Base-by-base conservation (phyloP, 805 yeast genomes). In the Ogataea nakhonphanomensis region DNA sequence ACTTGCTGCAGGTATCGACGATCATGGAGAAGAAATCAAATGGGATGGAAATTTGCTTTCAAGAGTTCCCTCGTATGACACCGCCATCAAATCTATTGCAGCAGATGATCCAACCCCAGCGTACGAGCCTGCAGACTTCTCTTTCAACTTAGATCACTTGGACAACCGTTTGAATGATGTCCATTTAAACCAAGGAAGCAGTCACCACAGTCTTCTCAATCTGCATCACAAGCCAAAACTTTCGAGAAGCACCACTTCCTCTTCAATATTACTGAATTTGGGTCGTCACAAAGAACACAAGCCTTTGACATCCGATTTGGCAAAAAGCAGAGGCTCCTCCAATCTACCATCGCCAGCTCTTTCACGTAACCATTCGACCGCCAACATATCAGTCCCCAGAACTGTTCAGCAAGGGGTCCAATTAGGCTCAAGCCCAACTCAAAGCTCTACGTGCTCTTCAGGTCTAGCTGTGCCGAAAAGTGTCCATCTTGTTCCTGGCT, bases 51-150 rank as follows among this genome's bases (percentile, higher is more conserved):
- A 42, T 2, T 37, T 42, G 10, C 39, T 55, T 48, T 79, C 84
- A 14, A 67, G 78, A 35, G 96, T 91, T 6, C 98, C 98, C 0
- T 79, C 95, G 0, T 91, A 91, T 61, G 74, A 73, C 7, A 81
- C 84, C 24, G 97, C 98, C 0, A 62, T 89, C 59, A 76, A 74
- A 52, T 61, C 76, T 33, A 51, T 48, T 6, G 65, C 63, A 5
- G 73, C 67, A 3, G 73, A 67, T 14, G 78, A 74, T 37, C 62
- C 82, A 20, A 81, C 96, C 2, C 97, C 97, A 0, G 73, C 75
- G 2, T 89, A 88, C 59, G 71, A 67, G 46, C 80, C 79, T 6
- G 76, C 77, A 3, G 50, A 63, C 11, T 69, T 69, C 3, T 44
- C 48, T 8, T 49, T 59, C 32, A 62, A 64, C 33, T 31, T 65